phyloP scores from a whole-genome alignment of 192 early-diverging fungal genomes.

The Podila verticillata region DNA sequence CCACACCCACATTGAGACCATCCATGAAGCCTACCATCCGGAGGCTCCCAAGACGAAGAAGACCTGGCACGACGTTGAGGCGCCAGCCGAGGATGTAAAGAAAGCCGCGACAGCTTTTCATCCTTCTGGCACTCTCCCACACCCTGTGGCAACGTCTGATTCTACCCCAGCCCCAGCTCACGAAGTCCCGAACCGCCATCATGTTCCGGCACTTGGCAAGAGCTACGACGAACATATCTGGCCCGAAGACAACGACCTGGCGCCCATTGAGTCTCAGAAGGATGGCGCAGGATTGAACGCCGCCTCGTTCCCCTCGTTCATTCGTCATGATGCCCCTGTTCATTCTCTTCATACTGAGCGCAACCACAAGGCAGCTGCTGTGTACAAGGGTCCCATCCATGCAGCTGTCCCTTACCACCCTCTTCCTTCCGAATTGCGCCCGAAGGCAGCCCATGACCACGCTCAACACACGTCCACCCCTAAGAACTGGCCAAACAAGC shows the following conservation, averaged over 20 bases:
- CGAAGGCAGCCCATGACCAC: background rate
- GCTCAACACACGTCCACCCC: background rate
- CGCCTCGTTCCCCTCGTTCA: background rate
- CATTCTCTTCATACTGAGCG: background rate
- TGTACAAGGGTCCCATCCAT: background rate
- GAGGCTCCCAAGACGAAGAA: background rate
- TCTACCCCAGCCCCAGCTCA: background rate
- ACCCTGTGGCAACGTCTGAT: background rate
- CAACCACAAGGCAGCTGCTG: background rate
- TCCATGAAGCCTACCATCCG: background rate
- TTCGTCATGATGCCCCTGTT: background rate
- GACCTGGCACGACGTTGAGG: background rate
- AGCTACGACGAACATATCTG: conserved; percentile 3
- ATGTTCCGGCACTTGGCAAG: background rate
- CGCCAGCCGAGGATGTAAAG: too few species aligned
- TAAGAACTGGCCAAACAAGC: conserved; percentile 16
- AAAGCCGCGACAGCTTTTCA: too few species aligned
- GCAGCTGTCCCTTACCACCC: background rate
- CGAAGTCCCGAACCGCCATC: background rate
- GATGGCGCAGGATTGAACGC: conserved; percentile 1
- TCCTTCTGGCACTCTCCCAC: background rate
- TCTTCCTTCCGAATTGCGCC: background rate
- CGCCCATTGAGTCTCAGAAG: background rate
- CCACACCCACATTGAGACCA: conserved; percentile 5
- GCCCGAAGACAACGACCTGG: background rate